phyloP scores from a whole-genome alignment of 129 eudicot genomes.

The Saussurea involucrata region DNA sequence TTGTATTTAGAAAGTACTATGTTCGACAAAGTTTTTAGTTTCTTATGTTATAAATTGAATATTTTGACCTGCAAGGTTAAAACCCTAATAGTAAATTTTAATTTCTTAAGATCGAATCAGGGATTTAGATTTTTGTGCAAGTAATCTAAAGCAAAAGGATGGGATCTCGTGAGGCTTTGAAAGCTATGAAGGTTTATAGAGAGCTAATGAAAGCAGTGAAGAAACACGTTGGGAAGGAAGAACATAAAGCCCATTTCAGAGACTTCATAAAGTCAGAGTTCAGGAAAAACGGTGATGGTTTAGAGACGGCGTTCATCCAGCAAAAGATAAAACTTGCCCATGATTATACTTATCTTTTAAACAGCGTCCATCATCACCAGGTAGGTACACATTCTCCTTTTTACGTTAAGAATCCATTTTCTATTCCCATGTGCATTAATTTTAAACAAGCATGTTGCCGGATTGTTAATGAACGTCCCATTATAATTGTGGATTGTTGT shows the following conservation, averaged over 20 bases:
- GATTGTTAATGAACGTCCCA: background rate
- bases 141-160: conserved; percentile 25
- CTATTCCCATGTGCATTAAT: background rate
- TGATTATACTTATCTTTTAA: conserved; percentile 62
- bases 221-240: conserved; percentile 78
- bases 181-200: conserved; percentile 53
- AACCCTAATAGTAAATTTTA: background rate
- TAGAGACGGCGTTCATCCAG: conserved; percentile 42
- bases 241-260: conserved; percentile 59
- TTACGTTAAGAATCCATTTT: background rate
- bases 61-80: background rate
- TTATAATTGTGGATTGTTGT: background rate
- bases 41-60: background rate
- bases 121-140: background rate
- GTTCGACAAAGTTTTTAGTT: background rate
- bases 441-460: background rate
- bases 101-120: background rate
- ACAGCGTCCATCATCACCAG: conserved; percentile 90
- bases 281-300: conserved; percentile 34
- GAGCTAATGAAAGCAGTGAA: conserved; percentile 69
- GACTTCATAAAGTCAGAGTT: conserved; percentile 75
- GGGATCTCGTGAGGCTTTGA: conserved; percentile 55
- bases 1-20: too few species aligned
- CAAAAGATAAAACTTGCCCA: conserved; percentile 65
- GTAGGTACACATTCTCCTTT: conserved; percentile 20